These are phyloP conservation scores for Bathelium albidoporum DNA, from an alignment of 495 filamentous ascomycete genomes.

Conservation along the genomic window DNA sequence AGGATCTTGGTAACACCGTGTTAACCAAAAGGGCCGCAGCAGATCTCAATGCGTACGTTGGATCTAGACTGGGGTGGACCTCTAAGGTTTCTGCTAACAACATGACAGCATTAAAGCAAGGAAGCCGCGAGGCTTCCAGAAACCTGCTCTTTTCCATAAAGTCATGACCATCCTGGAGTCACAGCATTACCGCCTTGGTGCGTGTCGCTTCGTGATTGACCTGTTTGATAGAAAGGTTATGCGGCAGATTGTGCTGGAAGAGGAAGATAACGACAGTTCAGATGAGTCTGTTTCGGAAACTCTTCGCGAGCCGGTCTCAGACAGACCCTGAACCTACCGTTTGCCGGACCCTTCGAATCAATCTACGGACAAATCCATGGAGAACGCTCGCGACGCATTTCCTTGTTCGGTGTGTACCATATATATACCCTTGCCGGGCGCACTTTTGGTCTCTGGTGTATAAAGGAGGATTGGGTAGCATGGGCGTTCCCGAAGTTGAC, in stretches of 20 bases:
- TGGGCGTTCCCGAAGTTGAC: background rate
- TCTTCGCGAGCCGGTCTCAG: background rate
- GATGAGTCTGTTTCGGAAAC: constrained; percentile 20
- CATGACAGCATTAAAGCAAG: constrained; percentile 52
- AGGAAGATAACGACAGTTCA: constrained; percentile 36
- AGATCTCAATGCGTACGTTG: constrained; percentile 51
- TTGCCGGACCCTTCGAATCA: background rate
- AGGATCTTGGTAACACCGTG: constrained; percentile 84
- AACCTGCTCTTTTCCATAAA: constrained; percentile 67
- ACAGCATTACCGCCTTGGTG: constrained; percentile 76
- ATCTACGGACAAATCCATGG: background rate
- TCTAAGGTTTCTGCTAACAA: background rate
- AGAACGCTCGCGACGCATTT: background rate
- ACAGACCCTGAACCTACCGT: background rate
- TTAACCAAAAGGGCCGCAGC: constrained; percentile 64
- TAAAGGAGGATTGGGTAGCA: background rate
- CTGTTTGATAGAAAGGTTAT: constrained; percentile 86
- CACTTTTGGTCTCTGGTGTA: background rate
- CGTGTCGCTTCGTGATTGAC: constrained; percentile 81
- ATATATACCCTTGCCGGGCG: background rate
- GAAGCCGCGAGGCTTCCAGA: constrained; percentile 59
- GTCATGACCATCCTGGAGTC: constrained; percentile 77
- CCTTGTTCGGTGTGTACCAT: background rate
- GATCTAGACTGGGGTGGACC: background rate
- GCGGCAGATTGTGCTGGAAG: constrained; percentile 63